Percentiles rank a stretch among this genome's conserved stretches.
These are phyloP conservation scores for Annulohypoxylon maeteangense DNA, from an alignment of 495 filamentous ascomycete species.

Conservation along the genomic window DNA sequence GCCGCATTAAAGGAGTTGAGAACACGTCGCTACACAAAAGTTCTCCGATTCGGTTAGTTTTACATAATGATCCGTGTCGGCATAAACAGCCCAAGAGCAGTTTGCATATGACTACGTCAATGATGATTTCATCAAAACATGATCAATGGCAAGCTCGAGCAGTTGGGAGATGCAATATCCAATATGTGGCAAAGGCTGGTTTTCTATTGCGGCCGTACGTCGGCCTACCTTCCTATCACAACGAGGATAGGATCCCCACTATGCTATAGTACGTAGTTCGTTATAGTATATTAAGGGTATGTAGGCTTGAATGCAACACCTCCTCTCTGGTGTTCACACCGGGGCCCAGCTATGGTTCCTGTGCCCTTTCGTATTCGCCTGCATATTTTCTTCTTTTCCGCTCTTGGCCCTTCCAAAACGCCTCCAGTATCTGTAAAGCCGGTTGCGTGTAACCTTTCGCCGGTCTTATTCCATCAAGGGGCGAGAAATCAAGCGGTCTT, in stretches of 20 bases:
- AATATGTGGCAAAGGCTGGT: background rate
- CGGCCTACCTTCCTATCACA: conserved; percentile 5
- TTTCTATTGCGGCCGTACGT: conserved; percentile 3
- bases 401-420: background rate
- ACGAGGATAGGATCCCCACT: background rate
- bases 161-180: background rate
- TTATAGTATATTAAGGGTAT: conserved; percentile 6
- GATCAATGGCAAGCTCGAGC: background rate
- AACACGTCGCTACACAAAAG: background rate
- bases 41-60: background rate
- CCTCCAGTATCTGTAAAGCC: background rate
- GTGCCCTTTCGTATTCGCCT: background rate
- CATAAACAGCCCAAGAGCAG: background rate
- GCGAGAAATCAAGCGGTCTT: background rate
- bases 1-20: background rate
- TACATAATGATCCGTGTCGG: background rate
- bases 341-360: background rate
- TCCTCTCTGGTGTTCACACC: background rate
- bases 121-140: background rate
- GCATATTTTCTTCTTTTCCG: background rate
- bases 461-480: background rate
- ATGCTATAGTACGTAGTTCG: background rate
- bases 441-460: background rate
- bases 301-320: conserved; percentile 8
- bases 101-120: background rate